Base-by-base conservation (phyloP, 805 yeast species). In the Lipomyces sp. region DNA sequence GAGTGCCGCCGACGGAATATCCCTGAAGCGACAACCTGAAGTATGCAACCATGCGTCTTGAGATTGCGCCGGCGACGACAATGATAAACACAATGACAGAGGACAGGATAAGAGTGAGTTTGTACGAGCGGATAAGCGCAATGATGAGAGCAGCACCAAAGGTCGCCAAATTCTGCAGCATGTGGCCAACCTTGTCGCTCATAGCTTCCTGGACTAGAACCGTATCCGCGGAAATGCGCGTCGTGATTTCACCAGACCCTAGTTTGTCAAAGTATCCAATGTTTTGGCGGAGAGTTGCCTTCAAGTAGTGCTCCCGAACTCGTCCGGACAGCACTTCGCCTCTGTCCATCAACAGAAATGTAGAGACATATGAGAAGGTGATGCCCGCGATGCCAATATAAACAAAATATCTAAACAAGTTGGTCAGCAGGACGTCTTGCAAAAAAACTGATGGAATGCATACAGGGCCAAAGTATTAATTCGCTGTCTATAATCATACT, bases 211-310 rank as follows among this genome's bases (percentile, higher is more conserved):
- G 75, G 38, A 71, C 66, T 36, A 64, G 53, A 33, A 65, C 63
- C 19, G 74, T 71, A 43, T 70, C 74, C 22, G 68, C 65, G 37
- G 74, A 69, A 58, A 71, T 71, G n/a, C 75, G 67, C 10, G 74
- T 65, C 11, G 74, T 68, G 38, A 71, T 70, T 47, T 69, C 71
- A 16, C 75, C 75, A 11, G 74, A 65, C 10, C 75, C 75, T 6
- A 71, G 61, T 40, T 64, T 63, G 54, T 71, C 75, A 49, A 71
- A 72, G 47, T 66, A 72, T n/a, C 70, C 75, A 39, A 71, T 67
- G 46, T 71, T 71, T 50, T 71, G 75, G 34, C 71, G 62, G 39
- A 71, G 60, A 4, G 71, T 61, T 1, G 74, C 68, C 47, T 55
- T 46, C 35, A 71, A 59, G 48, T 70, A 71, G 32, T 62, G 52